These are phyloP conservation scores for Sporisorium iseilematis-ciliati DNA, from an alignment of 1,284 basidiomycete species.

Conservation along the genomic window DNA sequence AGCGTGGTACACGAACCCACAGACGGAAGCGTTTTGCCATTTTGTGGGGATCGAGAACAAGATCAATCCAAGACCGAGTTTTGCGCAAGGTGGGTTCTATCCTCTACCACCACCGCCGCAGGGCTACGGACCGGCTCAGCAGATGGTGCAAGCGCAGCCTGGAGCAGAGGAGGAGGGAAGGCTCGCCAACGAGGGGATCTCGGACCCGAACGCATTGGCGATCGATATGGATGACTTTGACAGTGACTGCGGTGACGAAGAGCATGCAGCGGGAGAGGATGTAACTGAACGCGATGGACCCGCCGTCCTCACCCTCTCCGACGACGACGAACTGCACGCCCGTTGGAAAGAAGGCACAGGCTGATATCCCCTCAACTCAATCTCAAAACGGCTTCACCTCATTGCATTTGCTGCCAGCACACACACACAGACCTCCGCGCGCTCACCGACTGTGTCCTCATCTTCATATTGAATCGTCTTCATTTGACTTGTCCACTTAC, in stretches of 20 bases:
- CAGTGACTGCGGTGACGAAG: neutral
- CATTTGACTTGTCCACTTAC: neutral
- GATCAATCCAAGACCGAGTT: conserved; percentile 35
- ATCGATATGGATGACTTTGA: conserved; percentile 46
- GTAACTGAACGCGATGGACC: neutral
- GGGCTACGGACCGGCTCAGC: neutral
- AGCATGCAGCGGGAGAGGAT: neutral
- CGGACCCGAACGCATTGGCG: conserved; percentile 39
- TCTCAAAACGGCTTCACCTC: neutral
- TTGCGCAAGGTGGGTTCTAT: neutral
- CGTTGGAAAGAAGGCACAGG: conserved; percentile 57
- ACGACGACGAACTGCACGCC: conserved; percentile 42
- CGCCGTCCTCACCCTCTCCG: conserved; percentile 19
- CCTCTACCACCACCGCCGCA: conserved; percentile 10
- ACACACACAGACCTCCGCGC: neutral
- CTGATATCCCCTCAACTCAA: conserved; percentile 3
- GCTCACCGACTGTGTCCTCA: neutral
- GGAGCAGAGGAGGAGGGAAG: neutral
- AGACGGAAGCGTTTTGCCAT: conserved; percentile 86
- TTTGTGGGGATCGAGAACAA: conserved; percentile 82
- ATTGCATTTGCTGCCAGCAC: neutral
- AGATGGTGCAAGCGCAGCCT: neutral
- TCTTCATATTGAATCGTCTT: neutral
- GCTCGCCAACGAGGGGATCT: neutral
- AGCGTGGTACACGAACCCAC: conserved; percentile 86